These are phyloP conservation scores for Saccharomyces hybrid DNA, from an alignment of 1,139 yeast species.

Conservation along the genomic window DNA sequence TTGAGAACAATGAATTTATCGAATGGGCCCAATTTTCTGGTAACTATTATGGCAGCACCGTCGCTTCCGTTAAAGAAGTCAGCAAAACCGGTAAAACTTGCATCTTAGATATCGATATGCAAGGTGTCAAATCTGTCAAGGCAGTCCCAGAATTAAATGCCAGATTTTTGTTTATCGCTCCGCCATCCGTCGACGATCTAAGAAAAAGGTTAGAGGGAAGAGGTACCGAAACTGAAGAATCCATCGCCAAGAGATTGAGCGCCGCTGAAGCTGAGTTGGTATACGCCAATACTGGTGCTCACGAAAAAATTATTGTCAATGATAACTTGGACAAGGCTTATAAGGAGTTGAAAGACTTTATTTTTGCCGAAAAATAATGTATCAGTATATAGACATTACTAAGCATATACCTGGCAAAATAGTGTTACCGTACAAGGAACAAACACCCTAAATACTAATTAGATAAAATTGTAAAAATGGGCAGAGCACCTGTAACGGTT, in stretches of 20 bases:
- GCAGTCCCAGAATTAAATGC: conserved; percentile 67
- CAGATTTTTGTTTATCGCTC: conserved; percentile 77
- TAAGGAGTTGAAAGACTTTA: conserved; percentile 66
- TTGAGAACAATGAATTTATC: conserved; percentile 68
- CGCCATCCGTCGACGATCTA: conserved; percentile 80
- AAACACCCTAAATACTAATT: no score
- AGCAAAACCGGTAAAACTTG: conserved; percentile 59
- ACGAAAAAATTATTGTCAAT: conserved; percentile 80
- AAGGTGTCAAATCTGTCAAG: conserved; percentile 92
- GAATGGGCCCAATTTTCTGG: conserved; percentile 99
- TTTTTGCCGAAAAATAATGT: conserved; percentile 35
- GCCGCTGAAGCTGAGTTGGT: conserved; percentile 88
- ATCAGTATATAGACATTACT: not conserved
- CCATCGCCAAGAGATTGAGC: conserved; percentile 69
- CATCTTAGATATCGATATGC: conserved; percentile 96
- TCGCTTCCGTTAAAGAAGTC: conserved; percentile 64
- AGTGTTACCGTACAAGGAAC: not conserved
- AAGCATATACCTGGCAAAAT: not conserved
- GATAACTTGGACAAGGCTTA: conserved; percentile 90
- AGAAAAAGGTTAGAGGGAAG: conserved; percentile 70
- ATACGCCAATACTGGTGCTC: conserved; percentile 84
- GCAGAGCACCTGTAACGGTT: not conserved
- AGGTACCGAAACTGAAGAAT: conserved; percentile 90
- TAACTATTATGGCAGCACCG: conserved; percentile 90
- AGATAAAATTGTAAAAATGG: no score